These are phyloP conservation scores for Alternaria solani DNA, from an alignment of 2,329 filamentous ascomycete genomes.

Conservation along the genomic window DNA sequence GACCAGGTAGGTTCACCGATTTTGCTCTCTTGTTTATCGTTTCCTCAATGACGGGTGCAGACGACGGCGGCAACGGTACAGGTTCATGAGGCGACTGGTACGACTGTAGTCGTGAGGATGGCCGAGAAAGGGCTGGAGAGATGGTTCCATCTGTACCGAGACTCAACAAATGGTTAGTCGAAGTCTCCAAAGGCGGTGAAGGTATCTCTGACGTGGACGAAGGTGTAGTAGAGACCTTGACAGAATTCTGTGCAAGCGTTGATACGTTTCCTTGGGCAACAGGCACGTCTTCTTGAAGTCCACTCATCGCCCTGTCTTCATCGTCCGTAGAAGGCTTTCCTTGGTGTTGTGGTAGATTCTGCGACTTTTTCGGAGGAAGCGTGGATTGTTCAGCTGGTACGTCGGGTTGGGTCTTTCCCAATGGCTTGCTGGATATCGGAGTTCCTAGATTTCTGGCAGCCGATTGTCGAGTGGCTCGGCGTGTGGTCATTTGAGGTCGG, in stretches of 20 bases:
- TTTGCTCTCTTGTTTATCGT: not conserved
- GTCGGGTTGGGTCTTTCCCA: not conserved
- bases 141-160: not conserved
- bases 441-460: not conserved
- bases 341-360: not conserved
- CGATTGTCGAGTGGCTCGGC: slow-evolving; percentile 25
- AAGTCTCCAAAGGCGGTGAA: not conserved
- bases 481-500: slow-evolving; percentile 16
- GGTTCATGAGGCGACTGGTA: slow-evolving; percentile 1
- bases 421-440: not conserved
- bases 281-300: not conserved
- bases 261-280: not conserved
- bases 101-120: not conserved
- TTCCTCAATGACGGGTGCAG: not conserved
- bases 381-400: not conserved
- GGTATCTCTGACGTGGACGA: not conserved
- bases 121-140: not conserved
- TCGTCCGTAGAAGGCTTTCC: not conserved
- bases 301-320: not conserved
- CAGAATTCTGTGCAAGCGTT: not conserved
- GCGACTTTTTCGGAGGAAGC: not conserved
- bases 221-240: not conserved
- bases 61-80: not conserved
- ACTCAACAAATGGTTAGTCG: not conserved
- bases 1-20: not conserved